Conservation (phyloP, 805 yeast genomes). For the Metschnikowia colocasiae region DNA sequence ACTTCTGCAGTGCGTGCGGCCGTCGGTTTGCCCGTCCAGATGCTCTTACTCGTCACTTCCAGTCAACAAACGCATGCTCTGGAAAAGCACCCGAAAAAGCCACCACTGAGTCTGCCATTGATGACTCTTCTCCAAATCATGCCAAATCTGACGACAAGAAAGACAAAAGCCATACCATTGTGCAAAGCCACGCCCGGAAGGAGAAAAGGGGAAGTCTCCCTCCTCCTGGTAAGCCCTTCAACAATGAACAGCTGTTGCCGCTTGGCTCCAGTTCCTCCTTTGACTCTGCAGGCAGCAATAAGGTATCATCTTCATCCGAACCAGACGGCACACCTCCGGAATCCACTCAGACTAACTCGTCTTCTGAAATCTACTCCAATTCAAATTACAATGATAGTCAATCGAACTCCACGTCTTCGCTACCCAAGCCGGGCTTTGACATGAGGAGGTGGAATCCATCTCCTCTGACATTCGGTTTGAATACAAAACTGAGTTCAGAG, state of each 20-base stretch:
- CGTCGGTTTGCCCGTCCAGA: constrained; percentile 71
- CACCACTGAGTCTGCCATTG: not conserved
- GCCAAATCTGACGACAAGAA: constrained; percentile 4
- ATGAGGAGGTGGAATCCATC: constrained; percentile 12
- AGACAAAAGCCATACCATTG: not conserved
- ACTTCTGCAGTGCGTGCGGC: constrained; percentile 55
- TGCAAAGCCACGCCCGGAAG: not conserved
- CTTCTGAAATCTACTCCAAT: not conserved
- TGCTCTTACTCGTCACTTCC: constrained; percentile 66
- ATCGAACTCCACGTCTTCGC: not conserved
- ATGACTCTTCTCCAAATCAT: constrained; percentile 4
- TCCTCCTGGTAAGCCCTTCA: constrained; percentile 5
- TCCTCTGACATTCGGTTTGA: not conserved
- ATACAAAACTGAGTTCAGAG: not conserved
- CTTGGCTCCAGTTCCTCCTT: constrained; percentile 10
- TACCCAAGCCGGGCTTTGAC: constrained; percentile 7
- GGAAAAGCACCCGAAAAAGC: constrained; percentile 7
- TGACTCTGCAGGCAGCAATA: constrained; percentile 7
- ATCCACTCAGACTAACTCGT: not conserved
- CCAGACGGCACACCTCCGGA: constrained; percentile 3
- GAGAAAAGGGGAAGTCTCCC: constrained; percentile 1
- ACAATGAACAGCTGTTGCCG: constrained; percentile 16
- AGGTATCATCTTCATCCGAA: constrained; percentile 3
- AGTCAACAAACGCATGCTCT: constrained; percentile 39
- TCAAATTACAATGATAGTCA: not conserved